Percentiles rank a stretch among this genome's conserved stretches.
Evolutionary conservation across 176 grass and related monocot species (phyloP).

Genomic region (Carex littledalei): DNA sequence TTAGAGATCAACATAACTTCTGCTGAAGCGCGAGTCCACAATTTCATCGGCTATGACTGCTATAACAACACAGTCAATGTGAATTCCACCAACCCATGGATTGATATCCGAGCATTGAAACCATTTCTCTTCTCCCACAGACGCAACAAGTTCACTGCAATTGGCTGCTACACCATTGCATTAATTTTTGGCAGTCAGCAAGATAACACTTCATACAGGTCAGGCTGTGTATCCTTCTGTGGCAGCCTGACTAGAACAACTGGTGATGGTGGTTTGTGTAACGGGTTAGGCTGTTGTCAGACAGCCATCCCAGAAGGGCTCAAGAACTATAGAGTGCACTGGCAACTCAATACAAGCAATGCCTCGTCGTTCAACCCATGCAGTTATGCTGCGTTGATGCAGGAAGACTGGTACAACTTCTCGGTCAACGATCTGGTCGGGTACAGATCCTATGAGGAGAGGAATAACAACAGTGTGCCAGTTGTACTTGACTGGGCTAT

Average conservation of each 20-base stretch:
- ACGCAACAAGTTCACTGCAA: conserved; percentile 26
- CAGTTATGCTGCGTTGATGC: too few species aligned
- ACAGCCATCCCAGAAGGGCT: too few species aligned
- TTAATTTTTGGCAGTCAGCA: not conserved
- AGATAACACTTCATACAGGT: not conserved
- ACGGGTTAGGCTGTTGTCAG: too few species aligned
- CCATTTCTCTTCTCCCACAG: not conserved
- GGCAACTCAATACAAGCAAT: fast-evolving
- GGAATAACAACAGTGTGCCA: too few species aligned
- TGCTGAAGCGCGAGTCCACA: not conserved
- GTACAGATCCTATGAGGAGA: not conserved
- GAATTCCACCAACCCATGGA: too few species aligned
- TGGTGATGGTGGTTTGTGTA: too few species aligned
- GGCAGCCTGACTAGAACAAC: fast-evolving
- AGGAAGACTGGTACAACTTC: too few species aligned
- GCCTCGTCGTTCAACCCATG: too few species aligned
- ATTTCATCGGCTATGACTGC: not conserved
- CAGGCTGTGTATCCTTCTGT: not conserved
- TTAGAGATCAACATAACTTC: not conserved
- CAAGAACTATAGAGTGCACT: fast-evolving
- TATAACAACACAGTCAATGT: not conserved
- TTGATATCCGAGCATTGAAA: too few species aligned
- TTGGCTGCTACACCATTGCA: conserved; percentile 19
- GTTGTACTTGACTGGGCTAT: conserved; percentile 38
- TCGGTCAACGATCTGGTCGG: not conserved